These are phyloP conservation scores for Cyclotella atomus DNA, from an alignment of 108 stramenopile species.

Conservation along the genomic window DNA sequence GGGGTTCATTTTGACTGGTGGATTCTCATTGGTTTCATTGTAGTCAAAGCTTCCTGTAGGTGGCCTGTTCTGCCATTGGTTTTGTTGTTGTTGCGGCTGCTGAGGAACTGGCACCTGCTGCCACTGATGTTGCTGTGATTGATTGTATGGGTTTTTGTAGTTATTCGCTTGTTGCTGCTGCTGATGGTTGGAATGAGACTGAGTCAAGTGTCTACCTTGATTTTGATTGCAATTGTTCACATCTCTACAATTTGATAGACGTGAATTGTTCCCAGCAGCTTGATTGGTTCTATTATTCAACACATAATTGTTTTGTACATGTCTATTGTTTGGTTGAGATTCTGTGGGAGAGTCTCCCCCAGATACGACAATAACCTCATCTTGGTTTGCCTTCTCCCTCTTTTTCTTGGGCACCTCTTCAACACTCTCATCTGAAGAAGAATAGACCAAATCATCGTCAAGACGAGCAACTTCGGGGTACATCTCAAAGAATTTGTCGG, in stretches of 20 bases:
- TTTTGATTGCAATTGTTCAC: background rate
- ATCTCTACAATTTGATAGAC: no score
- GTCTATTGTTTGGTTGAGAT: background rate
- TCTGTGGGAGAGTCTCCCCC: background rate
- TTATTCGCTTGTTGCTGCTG: background rate
- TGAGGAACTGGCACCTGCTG: no score
- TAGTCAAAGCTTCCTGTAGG: slow-evolving; percentile 23
- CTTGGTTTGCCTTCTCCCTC: background rate
- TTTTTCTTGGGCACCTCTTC: background rate
- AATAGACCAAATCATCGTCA: slow-evolving; percentile 3
- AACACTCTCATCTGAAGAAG: background rate
- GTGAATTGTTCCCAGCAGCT: background rate
- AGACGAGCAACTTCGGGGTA: background rate
- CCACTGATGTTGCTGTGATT: background rate
- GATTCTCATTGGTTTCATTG: slow-evolving; percentile 18
- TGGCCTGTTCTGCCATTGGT: slow-evolving; percentile 1
- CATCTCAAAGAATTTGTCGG: background rate
- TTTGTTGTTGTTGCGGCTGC: background rate
- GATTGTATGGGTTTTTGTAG: background rate
- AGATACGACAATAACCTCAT: background rate
- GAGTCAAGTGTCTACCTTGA: background rate
- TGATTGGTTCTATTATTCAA: background rate
- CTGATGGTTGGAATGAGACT: background rate
- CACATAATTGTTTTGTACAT: background rate
- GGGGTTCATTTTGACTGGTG: slow-evolving; percentile 53